phyloP scores from a whole-genome alignment of 257 asterid genomes.

The Forsythia suspensa region DNA sequence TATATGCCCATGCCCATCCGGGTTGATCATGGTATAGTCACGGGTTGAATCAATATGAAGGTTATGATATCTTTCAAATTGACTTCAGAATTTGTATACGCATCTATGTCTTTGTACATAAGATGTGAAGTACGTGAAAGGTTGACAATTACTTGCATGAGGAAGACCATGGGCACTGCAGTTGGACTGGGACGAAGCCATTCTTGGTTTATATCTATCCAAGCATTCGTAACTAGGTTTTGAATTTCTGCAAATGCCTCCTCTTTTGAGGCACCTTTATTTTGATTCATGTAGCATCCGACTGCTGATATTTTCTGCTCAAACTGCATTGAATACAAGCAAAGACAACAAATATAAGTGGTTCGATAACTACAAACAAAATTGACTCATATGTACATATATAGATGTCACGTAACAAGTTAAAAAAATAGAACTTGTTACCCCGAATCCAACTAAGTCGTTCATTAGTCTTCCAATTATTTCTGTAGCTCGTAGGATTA shows the following conservation, averaged over 20 bases:
- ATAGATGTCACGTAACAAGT: no score
- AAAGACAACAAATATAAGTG: neutral
- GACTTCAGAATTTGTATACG: neutral
- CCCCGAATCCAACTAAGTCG: slow-evolving; percentile 32
- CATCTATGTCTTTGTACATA: neutral
- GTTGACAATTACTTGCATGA: neutral
- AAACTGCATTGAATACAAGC: neutral
- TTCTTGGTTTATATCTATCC: neutral
- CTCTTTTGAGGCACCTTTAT: neutral
- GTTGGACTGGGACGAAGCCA: neutral
- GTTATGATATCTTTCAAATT: neutral
- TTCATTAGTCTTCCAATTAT: slow-evolving; percentile 25
- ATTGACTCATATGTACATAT: neutral
- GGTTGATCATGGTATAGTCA: neutral
- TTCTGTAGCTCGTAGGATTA: slow-evolving; percentile 14
- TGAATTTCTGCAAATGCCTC: neutral
- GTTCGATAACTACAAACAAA: no score
- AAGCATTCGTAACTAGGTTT: neutral
- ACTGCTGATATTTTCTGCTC: neutral
- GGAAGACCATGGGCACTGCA: neutral
- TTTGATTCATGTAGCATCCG: neutral
- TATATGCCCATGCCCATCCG: neutral
- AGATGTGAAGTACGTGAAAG: neutral
- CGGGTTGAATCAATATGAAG: neutral
- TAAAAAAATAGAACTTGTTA: neutral